These are phyloP conservation scores for Daldinia loculata DNA, from an alignment of 495 filamentous ascomycete species.

Conservation along the genomic window DNA sequence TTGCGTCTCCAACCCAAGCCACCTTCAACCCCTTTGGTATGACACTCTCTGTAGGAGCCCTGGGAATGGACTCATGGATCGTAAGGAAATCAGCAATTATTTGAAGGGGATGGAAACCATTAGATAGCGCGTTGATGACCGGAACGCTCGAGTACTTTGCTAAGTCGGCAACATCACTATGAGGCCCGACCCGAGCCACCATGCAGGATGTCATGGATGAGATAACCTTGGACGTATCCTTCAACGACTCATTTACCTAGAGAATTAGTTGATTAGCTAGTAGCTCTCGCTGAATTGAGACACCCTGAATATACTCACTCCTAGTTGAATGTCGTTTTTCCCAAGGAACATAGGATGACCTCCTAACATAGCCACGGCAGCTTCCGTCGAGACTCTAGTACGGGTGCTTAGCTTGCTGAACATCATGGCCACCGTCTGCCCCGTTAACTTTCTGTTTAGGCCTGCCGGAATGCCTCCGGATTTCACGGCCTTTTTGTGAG, in stretches of 20 bases:
- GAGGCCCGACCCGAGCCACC: conserved; percentile 85
- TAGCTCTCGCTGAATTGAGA: background rate
- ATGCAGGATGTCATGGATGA: conserved; percentile 92
- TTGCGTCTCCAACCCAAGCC: conserved; percentile 96
- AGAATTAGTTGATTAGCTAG: conserved; percentile 17
- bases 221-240: conserved; percentile 87
- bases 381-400: conserved; percentile 91
- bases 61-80: conserved; percentile 76
- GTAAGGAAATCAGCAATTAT: conserved; percentile 93
- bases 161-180: conserved; percentile 80
- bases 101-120: conserved; percentile 90
- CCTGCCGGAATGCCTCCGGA: conserved; percentile 67
- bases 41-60: conserved; percentile 54
- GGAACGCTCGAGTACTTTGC: conserved; percentile 85
- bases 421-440: conserved; percentile 90
- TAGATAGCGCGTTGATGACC: conserved; percentile 92
- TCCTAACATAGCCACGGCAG: conserved; percentile 80
- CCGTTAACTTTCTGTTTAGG: conserved; percentile 60
- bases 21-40: conserved; percentile 85
- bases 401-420: conserved; percentile 95
- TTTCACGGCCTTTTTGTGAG: conserved; percentile 81
- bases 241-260: conserved; percentile 85
- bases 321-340: conserved; percentile 93
- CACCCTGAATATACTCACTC: conserved; percentile 61
- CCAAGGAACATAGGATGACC: conserved; percentile 97